phyloP scores from a whole-genome alignment of 2,329 filamentous ascomycete species.

The Lomentospora prolificans region DNA sequence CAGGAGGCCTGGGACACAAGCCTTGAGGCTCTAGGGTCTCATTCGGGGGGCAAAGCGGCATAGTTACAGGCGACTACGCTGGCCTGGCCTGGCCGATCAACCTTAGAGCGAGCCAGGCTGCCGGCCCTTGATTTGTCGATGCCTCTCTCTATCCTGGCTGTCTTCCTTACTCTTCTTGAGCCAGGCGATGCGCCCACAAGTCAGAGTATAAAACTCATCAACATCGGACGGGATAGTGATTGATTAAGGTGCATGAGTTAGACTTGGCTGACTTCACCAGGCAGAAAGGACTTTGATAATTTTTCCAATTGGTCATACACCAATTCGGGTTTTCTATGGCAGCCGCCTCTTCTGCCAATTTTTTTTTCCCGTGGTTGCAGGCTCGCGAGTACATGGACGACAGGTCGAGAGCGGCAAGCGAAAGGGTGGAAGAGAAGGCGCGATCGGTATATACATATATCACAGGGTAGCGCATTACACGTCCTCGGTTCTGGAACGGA shows the following conservation, averaged over 20 bases:
- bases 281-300: not conserved
- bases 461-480: no score
- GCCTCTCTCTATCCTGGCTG: no score
- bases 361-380: not conserved
- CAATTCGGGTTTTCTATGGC: not conserved
- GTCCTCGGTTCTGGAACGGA: no score
- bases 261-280: conserved; percentile 1
- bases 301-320: not conserved
- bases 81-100: no score
- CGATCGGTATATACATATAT: no score
- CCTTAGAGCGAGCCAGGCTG: no score
- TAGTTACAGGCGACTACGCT: not conserved
- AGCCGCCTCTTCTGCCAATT: not conserved
- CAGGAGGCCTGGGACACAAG: no score
- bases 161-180: no score
- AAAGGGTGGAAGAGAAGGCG: no score
- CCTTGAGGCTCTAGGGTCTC: not conserved
- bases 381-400: not conserved
- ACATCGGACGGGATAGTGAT: not conserved
- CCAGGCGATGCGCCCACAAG: no score
- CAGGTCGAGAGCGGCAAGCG: not conserved
- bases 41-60: not conserved
- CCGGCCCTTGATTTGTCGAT: no score
- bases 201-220: not conserved
- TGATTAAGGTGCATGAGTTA: not conserved